A percentile compares a stretch with the other conserved stretches of the same genome.
phyloP scores from a whole-genome alignment of 345 rosid genomes.

The Erysimum cheiranthoides region DNA sequence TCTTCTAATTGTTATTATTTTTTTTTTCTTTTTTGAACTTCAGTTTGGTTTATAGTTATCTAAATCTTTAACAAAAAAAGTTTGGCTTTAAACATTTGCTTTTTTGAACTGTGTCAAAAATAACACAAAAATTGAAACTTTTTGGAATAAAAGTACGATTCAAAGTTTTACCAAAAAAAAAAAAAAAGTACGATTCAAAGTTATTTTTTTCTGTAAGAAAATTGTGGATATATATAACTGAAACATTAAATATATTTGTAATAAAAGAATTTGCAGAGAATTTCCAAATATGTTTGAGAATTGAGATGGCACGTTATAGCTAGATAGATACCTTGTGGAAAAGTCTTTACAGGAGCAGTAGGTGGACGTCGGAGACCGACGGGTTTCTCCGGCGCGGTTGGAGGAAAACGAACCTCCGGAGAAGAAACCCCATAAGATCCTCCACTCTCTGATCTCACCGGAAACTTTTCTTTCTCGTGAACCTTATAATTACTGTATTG shows the following conservation, averaged over 20 bases:
- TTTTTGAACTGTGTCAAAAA: background rate
- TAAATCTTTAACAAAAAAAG: background rate
- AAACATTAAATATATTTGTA: background rate
- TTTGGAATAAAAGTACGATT: background rate
- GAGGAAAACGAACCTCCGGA: conserved; percentile 15
- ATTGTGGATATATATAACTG: background rate
- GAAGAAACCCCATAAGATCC: conserved; percentile 17
- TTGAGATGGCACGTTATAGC: background rate
- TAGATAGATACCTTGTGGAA: conserved; percentile 34
- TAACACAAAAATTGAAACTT: background rate
- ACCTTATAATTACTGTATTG: conserved; percentile 33
- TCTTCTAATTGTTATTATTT: background rate
- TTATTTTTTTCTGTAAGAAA: background rate
- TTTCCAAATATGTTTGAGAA: background rate
- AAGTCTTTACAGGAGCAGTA: conserved; percentile 36
- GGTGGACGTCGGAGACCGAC: conserved; percentile 38
- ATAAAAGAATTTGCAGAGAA: background rate
- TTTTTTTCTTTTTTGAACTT: no score
- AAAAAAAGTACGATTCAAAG: background rate
- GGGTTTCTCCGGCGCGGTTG: conserved; percentile 19
- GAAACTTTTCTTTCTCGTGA: conserved; percentile 18
- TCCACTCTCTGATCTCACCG: conserved; percentile 29
- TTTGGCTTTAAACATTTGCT: background rate
- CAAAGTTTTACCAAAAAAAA: no score
- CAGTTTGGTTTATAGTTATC: background rate